A percentile compares a stretch with the other conserved stretches of the same genome.
Evolutionary conservation across 2,329 filamentous ascomycete genomes (phyloP).

Genomic region (Saccharata proteae): DNA sequence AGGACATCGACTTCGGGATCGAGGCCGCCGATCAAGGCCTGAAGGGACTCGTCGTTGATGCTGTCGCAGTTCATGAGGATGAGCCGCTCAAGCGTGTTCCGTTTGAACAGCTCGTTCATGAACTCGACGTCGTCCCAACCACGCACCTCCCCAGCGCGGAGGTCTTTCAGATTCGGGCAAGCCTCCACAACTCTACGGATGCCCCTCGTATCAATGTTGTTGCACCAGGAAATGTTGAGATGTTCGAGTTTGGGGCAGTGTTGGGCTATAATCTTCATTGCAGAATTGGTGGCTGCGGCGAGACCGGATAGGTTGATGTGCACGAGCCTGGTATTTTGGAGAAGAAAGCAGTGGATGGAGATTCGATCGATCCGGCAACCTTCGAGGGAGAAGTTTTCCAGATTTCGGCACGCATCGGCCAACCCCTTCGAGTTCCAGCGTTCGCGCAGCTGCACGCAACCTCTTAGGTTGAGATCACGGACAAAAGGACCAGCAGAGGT

Average conservation of each 20-base stretch:
- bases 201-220: conserved; percentile 67
- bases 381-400: conserved; percentile 78
- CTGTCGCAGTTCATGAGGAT: conserved; percentile 70
- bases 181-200: conserved; percentile 59
- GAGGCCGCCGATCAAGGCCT: conserved; percentile 61
- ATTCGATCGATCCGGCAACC: conserved; percentile 76
- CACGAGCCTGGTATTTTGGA: conserved; percentile 66
- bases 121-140: conserved; percentile 67
- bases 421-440: conserved; percentile 66
- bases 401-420: conserved; percentile 72
- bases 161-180: conserved; percentile 62
- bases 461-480: conserved; percentile 77
- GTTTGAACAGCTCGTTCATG: conserved; percentile 61
- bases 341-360: conserved; percentile 63
- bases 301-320: conserved; percentile 80
- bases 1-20: conserved; percentile 72
- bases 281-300: conserved; percentile 64
- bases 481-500: conserved; percentile 78
- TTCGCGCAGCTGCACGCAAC: conserved; percentile 79
- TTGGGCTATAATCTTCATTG: conserved; percentile 74
- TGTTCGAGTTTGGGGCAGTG: conserved; percentile 71
- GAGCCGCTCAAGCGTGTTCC: conserved; percentile 73
- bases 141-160: conserved; percentile 69
- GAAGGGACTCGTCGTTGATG: conserved; percentile 62
- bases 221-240: conserved; percentile 89